Evolutionary conservation across 176 grass and related monocot genomes (phyloP).

Genomic region (Rhynchospora tenuis): DNA sequence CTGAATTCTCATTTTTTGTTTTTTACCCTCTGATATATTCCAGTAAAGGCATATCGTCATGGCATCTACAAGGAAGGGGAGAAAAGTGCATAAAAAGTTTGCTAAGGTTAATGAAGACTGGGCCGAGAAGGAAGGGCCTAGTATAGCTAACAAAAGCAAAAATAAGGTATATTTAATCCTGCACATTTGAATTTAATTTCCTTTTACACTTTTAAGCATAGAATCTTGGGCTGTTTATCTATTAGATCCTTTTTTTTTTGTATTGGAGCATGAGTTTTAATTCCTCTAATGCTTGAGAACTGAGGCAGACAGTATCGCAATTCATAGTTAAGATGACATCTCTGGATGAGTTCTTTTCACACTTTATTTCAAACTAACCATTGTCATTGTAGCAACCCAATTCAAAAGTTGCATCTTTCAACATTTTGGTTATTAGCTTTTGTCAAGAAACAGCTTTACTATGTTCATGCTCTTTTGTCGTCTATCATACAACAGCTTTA

Average conservation of each 20-base stretch:
- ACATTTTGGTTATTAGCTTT: neutral
- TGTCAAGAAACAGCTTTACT: neutral
- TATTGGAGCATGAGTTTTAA: conserved; percentile 9
- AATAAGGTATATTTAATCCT: conserved; percentile 6
- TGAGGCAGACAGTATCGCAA: neutral
- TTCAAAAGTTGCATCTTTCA: neutral
- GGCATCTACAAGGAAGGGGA: conserved; percentile 85
- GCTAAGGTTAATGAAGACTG: conserved; percentile 74
- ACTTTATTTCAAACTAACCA: neutral
- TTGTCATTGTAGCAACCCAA: neutral
- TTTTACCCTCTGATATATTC: neutral
- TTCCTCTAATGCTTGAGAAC: neutral
- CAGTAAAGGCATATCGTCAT: conserved; percentile 24
- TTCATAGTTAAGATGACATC: neutral
- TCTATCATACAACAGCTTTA: neutral
- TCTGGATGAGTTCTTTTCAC: neutral
- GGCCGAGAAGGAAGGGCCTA: conserved; percentile 58
- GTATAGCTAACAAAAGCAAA: conserved; percentile 39
- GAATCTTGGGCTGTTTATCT: neutral
- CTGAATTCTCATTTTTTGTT: neutral
- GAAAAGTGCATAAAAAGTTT: conserved; percentile 73
- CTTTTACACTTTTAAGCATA: neutral
- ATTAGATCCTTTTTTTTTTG: conserved; percentile 3
- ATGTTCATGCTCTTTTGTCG: neutral
- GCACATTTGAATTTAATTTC: neutral